Evolutionary conservation across 306 rosid genomes (phyloP).

Genomic region (Neltuma alba): DNA sequence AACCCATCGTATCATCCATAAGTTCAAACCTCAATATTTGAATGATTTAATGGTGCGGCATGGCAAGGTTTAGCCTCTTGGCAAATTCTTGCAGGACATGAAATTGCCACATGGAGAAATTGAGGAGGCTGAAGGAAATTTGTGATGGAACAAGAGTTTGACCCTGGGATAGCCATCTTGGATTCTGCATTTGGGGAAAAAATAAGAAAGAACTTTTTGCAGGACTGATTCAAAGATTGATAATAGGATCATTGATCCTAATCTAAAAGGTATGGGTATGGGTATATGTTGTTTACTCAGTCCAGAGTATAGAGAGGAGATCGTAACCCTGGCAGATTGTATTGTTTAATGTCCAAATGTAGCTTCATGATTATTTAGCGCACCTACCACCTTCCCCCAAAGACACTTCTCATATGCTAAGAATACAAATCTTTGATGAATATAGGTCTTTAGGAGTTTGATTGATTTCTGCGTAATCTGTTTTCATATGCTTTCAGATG

Average conservation of each 20-base stretch:
- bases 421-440: background rate
- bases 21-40: background rate
- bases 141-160: conserved; percentile 25
- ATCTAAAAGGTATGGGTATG: conserved; percentile 22
- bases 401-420: background rate
- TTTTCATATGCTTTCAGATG: background rate
- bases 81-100: conserved; percentile 38
- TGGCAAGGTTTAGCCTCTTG: conserved; percentile 30
- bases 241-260: conserved; percentile 22
- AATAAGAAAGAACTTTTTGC: conserved; percentile 9
- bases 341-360: background rate
- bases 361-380: background rate
- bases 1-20: background rate
- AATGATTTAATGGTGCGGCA: background rate
- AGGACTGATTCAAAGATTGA: conserved; percentile 30
- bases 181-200: conserved; percentile 23
- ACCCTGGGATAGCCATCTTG: conserved; percentile 28
- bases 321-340: background rate
- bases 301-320: conserved; percentile 31
- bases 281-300: conserved; percentile 24
- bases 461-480: background rate
- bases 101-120: conserved; percentile 33
- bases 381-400: background rate
- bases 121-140: conserved; percentile 21
- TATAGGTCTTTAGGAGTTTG: background rate